Percentiles rank a stretch among this genome's conserved stretches.
phyloP scores from a whole-genome alignment of 2,329 filamentous ascomycete genomes.

The Aspergillus tubingensis region DNA sequence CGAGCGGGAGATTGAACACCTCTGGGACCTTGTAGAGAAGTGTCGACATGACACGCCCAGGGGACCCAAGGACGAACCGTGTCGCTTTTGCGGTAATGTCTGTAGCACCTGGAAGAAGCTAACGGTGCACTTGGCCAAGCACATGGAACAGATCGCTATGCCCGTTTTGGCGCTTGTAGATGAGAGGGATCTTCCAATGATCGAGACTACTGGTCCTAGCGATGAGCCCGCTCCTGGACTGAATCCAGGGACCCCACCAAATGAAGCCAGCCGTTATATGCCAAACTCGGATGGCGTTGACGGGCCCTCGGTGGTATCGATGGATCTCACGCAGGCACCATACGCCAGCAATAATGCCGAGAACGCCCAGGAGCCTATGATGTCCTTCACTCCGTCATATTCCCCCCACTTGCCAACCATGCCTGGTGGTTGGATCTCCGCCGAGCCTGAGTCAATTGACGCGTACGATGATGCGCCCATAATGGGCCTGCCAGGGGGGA shows the following conservation, averaged over 20 bases:
- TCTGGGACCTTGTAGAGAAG: slow-evolving; percentile 75
- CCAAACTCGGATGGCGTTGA: slow-evolving; percentile 14
- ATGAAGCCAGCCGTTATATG: slow-evolving; percentile 11
- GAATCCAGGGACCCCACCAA: slow-evolving; percentile 7
- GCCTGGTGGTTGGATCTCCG: slow-evolving; percentile 26
- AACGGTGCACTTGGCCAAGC: slow-evolving; percentile 88
- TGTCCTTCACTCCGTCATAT: slow-evolving; percentile 20
- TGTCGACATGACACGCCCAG: slow-evolving; percentile 71
- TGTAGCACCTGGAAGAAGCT: slow-evolving; percentile 90
- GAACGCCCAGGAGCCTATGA: slow-evolving; percentile 10
- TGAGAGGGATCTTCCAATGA: slow-evolving; percentile 40
- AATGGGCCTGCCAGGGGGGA: slow-evolving; percentile 18
- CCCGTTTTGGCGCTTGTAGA: slow-evolving; percentile 65
- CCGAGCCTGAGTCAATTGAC: slow-evolving; percentile 32
- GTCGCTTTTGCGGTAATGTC: slow-evolving; percentile 80
- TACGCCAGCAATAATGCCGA: slow-evolving; percentile 11
- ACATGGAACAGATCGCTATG: slow-evolving; percentile 90
- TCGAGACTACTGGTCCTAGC: slow-evolving; percentile 13
- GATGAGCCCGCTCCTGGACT: slow-evolving; percentile 12
- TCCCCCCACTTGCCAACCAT: slow-evolving; percentile 26
- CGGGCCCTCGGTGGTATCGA: slow-evolving; percentile 7
- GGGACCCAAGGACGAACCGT: slow-evolving; percentile 73
- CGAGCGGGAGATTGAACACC: slow-evolving; percentile 56
- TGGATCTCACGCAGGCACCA: slow-evolving; percentile 17
- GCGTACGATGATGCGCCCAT: slow-evolving; percentile 20